Conservation (phyloP, 2,329 filamentous ascomycete species). For the Scytalidium sp. region DNA sequence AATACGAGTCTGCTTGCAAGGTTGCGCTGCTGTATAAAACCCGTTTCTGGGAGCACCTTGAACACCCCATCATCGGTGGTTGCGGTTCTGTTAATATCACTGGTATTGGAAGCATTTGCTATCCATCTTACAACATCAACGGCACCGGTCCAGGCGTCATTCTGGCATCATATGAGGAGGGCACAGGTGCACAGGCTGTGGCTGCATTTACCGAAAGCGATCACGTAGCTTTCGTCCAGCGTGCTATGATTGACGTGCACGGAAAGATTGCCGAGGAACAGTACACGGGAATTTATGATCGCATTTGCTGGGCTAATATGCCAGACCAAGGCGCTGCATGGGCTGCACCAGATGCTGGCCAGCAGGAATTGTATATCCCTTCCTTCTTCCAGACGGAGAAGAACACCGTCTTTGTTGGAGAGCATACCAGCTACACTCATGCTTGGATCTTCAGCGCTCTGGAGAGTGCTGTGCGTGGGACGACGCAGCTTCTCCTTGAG, state of each 20-base stretch:
- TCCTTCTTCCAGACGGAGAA: slow-evolving; percentile 68
- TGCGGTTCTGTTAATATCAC: slow-evolving; percentile 57
- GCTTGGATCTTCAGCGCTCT: slow-evolving; percentile 68
- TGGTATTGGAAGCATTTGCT: slow-evolving; percentile 61
- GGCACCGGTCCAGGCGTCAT: slow-evolving; percentile 59
- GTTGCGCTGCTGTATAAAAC: slow-evolving; percentile 67
- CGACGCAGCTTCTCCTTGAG: slow-evolving; percentile 60
- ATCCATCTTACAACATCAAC: slow-evolving; percentile 66
- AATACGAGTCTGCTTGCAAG: slow-evolving; percentile 48
- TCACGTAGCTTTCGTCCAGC: slow-evolving; percentile 60
- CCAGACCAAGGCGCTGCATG: slow-evolving; percentile 60
- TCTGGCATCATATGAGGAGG: slow-evolving; percentile 55
- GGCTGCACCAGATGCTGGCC: slow-evolving; percentile 57
- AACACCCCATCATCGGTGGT: slow-evolving; percentile 33
- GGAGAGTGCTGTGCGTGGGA: slow-evolving; percentile 64
- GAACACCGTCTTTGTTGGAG: slow-evolving; percentile 64
- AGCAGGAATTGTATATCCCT: slow-evolving; percentile 68
- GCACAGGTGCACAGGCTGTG: slow-evolving; percentile 38
- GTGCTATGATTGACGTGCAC: slow-evolving; percentile 67
- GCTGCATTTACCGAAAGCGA: slow-evolving; percentile 51
- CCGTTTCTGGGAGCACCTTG: slow-evolving; percentile 54
- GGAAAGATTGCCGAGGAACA: slow-evolving; percentile 56
- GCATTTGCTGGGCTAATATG: slow-evolving; percentile 64
- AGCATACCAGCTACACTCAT: slow-evolving; percentile 70
- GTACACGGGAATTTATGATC: slow-evolving; percentile 62